A percentile compares a stretch with the other conserved stretches of the same genome.
These are phyloP conservation scores for Knoxdaviesia capensis DNA, from an alignment of 2,329 filamentous ascomycete genomes.

Conservation along the genomic window DNA sequence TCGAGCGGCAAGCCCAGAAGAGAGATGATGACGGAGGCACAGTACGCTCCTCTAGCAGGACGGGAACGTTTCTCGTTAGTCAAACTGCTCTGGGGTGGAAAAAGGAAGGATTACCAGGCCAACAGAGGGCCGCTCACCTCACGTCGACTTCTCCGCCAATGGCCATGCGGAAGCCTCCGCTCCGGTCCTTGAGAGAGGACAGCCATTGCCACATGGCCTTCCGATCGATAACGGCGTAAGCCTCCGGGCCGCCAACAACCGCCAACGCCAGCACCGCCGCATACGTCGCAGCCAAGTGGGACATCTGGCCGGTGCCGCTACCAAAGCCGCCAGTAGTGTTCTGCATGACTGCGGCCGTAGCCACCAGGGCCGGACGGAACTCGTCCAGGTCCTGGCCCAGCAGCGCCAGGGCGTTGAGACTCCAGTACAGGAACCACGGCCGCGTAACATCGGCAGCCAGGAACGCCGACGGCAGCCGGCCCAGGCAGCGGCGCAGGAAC, in stretches of 20 bases:
- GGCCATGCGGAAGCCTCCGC: conserved; percentile 80
- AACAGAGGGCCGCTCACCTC: conserved; percentile 24
- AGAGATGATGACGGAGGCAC: conserved; percentile 66
- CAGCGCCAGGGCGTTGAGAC: conserved; percentile 50
- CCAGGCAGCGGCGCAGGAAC: conserved; percentile 40
- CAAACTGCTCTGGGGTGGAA: neutral
- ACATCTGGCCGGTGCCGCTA: conserved; percentile 77
- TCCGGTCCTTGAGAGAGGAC: conserved; percentile 62
- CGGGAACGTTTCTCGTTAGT: neutral
- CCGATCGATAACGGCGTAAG: conserved; percentile 60
- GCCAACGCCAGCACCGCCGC: conserved; percentile 61
- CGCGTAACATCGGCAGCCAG: conserved; percentile 66
- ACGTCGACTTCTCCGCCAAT: conserved; percentile 83
- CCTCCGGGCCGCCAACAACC: conserved; percentile 55
- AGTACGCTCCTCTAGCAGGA: conserved; percentile 52
- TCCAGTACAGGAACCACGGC: conserved; percentile 94
- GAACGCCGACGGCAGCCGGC: conserved; percentile 47
- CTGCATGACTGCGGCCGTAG: conserved; percentile 65
- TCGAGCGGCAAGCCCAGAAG: conserved; percentile 68
- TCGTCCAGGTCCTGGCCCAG: conserved; percentile 53
- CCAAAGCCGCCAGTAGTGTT: conserved; percentile 74
- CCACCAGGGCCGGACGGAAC: conserved; percentile 49
- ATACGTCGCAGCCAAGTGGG: conserved; percentile 80
- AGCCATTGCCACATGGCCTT: conserved; percentile 83
- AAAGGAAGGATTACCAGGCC: conserved; percentile 12